Conservation (phyloP, 306 rosid species). For the Canavalia gladiata region DNA sequence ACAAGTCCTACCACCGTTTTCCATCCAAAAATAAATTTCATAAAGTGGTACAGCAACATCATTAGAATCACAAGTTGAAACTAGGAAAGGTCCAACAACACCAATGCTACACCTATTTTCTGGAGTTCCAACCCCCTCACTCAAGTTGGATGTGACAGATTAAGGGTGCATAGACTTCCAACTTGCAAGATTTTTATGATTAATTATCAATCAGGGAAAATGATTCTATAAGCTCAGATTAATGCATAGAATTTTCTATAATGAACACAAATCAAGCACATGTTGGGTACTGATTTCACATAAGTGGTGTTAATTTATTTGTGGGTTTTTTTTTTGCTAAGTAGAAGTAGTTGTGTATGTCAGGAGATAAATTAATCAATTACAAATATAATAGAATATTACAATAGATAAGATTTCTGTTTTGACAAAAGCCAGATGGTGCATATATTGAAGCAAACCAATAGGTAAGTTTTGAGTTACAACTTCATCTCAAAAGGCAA, state of each 20-base stretch:
- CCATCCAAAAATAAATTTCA: not conserved
- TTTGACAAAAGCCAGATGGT: conserved; percentile 11
- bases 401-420: not conserved
- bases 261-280: not conserved
- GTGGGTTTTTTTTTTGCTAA: not conserved
- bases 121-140: conserved; percentile 6
- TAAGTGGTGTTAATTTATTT: not conserved
- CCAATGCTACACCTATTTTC: not conserved
- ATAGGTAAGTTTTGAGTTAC: conserved; percentile 16
- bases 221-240: not conserved
- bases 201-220: not conserved
- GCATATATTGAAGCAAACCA: conserved; percentile 31
- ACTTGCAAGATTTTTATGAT: conserved; percentile 9
- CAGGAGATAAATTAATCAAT: conserved; percentile 12
- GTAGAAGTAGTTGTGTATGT: not conserved
- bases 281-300: conserved; percentile 22
- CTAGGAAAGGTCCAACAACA: not conserved
- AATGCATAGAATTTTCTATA: conserved; percentile 9
- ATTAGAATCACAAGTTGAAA: not conserved
- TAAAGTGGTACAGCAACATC: not conserved
- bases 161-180: not conserved
- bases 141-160: conserved; percentile 1
- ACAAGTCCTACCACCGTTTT: conserved; percentile 1
- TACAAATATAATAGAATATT: not conserved
- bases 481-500: conserved; percentile 16